phyloP scores from a whole-genome alignment of 768 basidiomycete genomes.

The Panaeolus cyanescens region DNA sequence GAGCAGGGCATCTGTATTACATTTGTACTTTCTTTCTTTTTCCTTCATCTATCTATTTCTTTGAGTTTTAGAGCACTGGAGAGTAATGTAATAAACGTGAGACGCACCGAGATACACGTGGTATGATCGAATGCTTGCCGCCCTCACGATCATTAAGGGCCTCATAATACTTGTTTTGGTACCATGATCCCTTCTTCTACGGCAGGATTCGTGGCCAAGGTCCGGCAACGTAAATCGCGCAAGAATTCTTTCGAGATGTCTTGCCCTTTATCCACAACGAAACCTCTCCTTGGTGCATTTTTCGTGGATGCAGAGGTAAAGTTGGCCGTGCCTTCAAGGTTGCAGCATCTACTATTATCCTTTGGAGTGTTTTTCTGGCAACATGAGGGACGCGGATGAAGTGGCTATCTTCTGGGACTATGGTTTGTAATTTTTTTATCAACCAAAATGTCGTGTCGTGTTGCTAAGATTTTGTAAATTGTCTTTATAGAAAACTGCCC shows the following conservation, averaged over 20 bases:
- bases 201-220: background rate
- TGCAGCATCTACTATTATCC: background rate
- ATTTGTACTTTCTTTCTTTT: background rate
- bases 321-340: background rate
- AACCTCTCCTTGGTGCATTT: background rate
- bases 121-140: background rate
- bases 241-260: background rate
- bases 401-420: slow-evolving; percentile 16
- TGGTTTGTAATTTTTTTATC: slow-evolving; percentile 2
- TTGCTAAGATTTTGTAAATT: background rate
- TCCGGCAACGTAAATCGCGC: background rate
- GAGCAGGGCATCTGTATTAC: background rate
- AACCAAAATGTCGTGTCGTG: background rate
- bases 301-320: background rate
- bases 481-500: slow-evolving; percentile 36
- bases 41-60: background rate
- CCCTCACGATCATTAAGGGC: background rate
- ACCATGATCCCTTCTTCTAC: background rate
- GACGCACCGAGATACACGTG: background rate
- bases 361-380: background rate
- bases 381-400: background rate
- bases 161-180: background rate
- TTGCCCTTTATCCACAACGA: background rate
- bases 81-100: background rate
- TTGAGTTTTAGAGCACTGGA: no score